Percentiles rank a stretch among this genome's conserved stretches.
phyloP scores from a whole-genome alignment of 2,329 filamentous ascomycete genomes.

The Trichoderma sp. region DNA sequence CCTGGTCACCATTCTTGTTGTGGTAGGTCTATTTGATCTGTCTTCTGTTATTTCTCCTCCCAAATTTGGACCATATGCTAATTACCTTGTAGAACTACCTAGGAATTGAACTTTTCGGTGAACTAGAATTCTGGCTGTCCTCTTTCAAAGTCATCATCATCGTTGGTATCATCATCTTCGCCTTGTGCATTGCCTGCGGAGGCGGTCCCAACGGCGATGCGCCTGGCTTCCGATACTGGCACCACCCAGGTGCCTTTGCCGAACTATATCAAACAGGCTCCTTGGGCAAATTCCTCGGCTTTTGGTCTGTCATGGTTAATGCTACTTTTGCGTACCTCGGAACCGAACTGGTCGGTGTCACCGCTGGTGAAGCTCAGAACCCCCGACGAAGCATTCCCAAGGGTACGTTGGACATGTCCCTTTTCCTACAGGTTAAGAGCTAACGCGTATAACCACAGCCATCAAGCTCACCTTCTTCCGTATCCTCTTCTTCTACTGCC shows the following conservation, averaged over 20 bases:
- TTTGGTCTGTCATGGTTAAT: conserved; percentile 73
- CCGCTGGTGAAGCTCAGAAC: conserved; percentile 77
- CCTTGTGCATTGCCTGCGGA: conserved; percentile 63
- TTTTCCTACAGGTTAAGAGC: not conserved
- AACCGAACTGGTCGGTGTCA: conserved; percentile 76
- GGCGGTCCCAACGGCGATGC: conserved; percentile 64
- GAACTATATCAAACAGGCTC: conserved; percentile 31
- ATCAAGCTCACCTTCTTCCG: conserved; percentile 82
- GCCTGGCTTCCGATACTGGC: conserved; percentile 68
- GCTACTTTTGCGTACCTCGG: conserved; percentile 79
- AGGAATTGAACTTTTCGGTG: conserved; percentile 67
- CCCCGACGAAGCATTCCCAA: conserved; percentile 74
- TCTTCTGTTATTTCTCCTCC: not conserved
- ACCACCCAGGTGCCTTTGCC: conserved; percentile 53
- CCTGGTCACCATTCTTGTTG: conserved; percentile 60
- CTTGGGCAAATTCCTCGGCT: conserved; percentile 57
- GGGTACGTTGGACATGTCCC: conserved; percentile 1
- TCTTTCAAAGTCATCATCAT: conserved; percentile 71
- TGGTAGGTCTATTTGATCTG: conserved; percentile 35
- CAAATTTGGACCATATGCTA: not conserved
- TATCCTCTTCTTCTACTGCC: conserved; percentile 77
- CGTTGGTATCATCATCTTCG: conserved; percentile 64
- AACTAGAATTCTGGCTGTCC: conserved; percentile 63
- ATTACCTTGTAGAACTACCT: conserved; percentile 51
- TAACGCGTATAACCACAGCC: conserved; percentile 41